phyloP scores from a whole-genome alignment of 176 grass and related monocot species.

The Ensete ventricosum region DNA sequence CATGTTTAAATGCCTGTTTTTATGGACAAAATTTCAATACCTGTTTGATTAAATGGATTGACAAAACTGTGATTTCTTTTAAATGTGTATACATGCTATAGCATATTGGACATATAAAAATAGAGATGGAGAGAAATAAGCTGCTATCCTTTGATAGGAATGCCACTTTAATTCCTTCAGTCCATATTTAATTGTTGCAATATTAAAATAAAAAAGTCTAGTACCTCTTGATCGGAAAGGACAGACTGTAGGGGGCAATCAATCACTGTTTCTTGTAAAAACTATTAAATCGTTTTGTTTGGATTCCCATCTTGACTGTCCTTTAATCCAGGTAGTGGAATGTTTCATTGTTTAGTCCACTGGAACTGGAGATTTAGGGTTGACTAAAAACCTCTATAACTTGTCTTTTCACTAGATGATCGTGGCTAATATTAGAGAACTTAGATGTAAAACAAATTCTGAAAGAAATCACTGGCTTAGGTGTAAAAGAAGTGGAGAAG shows the following conservation, averaged over 20 bases:
- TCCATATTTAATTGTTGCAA: background rate
- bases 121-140: too few species aligned
- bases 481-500: background rate
- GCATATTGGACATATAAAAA: too few species aligned
- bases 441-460: background rate
- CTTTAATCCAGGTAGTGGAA: too few species aligned
- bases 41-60: background rate
- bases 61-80: background rate
- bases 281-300: background rate
- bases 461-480: background rate
- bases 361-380: background rate
- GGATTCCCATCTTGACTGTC: too few species aligned
- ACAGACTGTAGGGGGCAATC: background rate
- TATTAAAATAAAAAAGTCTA: background rate
- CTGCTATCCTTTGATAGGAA: too few species aligned
- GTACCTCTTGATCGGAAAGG: background rate
- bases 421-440: background rate
- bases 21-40: background rate
- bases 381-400: background rate
- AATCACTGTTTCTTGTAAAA: background rate
- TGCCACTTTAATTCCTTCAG: background rate
- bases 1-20: background rate
- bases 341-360: background rate
- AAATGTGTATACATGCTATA: too few species aligned
- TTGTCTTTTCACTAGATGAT: background rate